phyloP scores from a whole-genome alignment of 441 rosid species.

The Aquilaria agallochum region DNA sequence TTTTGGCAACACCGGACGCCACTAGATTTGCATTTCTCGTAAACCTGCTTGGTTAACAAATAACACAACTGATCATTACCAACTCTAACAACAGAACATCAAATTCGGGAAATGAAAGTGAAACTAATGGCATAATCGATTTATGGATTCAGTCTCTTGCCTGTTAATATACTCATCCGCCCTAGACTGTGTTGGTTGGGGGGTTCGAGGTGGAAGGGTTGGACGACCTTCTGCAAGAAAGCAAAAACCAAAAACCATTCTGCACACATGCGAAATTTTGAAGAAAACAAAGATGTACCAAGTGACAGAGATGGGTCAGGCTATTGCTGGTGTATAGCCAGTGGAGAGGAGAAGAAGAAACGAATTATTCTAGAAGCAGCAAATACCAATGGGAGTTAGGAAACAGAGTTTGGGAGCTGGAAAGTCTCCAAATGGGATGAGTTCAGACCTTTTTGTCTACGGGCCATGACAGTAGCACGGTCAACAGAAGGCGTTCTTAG shows the following conservation, averaged over 20 bases:
- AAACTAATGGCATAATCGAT: too few relatives aligned
- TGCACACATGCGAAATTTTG: too few relatives aligned
- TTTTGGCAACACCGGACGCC: slow-evolving; percentile 34
- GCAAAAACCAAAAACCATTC: background rate
- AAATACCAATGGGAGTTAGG: too few relatives aligned
- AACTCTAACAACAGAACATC: too few relatives aligned
- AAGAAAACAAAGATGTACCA: too few relatives aligned
- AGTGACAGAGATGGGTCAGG: too few relatives aligned
- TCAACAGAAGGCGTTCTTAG: slow-evolving; percentile 28
- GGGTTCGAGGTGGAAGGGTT: slow-evolving; percentile 11
- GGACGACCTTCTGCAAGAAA: slow-evolving; percentile 21
- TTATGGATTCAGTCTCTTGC: slow-evolving; percentile 14
- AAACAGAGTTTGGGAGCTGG: too few relatives aligned
- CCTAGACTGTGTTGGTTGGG: slow-evolving; percentile 19
- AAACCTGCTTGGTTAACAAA: slow-evolving; percentile 26
- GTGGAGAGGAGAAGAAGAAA: too few relatives aligned
- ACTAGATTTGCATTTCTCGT: slow-evolving; percentile 36
- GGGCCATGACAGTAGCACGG: slow-evolving; percentile 22
- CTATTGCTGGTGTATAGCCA: too few relatives aligned
- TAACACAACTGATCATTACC: too few relatives aligned
- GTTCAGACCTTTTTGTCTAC: slow-evolving; percentile 27
- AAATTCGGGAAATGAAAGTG: too few relatives aligned
- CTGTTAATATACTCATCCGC: slow-evolving; percentile 36
- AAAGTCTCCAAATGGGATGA: background rate
- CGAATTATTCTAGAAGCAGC: too few relatives aligned